A percentile compares a stretch with the other conserved stretches of the same genome.
Evolutionary conservation across 805 yeast genomes (phyloP).

Genomic region (Saccharomycopsis babjevae): DNA sequence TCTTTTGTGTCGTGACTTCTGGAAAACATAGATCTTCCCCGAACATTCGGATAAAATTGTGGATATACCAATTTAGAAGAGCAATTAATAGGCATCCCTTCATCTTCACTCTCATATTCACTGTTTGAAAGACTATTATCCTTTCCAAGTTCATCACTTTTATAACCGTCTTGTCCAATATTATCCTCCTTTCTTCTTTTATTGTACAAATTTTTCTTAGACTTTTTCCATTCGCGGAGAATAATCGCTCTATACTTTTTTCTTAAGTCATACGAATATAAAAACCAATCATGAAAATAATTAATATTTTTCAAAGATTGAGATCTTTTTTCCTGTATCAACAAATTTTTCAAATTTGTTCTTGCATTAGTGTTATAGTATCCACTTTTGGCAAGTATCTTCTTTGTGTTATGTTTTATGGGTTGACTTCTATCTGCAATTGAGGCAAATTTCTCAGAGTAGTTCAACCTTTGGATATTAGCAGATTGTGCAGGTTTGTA

Average conservation of each 20-base stretch:
- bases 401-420: neutral
- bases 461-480: neutral
- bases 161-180: neutral
- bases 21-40: conserved; percentile 6
- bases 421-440: neutral
- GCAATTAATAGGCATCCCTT: neutral
- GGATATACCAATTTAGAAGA: conserved; percentile 3
- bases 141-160: neutral
- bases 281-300: conserved; percentile 4
- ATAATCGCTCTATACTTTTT: conserved; percentile 9
- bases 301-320: neutral
- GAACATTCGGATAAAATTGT: neutral
- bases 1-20: neutral
- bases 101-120: neutral
- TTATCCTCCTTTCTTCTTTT: neutral
- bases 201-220: neutral
- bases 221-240: conserved; percentile 11
- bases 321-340: conserved; percentile 1
- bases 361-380: neutral
- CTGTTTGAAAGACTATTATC: neutral
- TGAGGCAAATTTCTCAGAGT: neutral
- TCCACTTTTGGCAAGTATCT: neutral
- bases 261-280: conserved; percentile 8
- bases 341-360: neutral
- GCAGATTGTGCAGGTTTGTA: neutral